Evolutionary conservation across 2,329 filamentous ascomycete genomes (phyloP).

Genomic region (Anisogramma anomala): DNA sequence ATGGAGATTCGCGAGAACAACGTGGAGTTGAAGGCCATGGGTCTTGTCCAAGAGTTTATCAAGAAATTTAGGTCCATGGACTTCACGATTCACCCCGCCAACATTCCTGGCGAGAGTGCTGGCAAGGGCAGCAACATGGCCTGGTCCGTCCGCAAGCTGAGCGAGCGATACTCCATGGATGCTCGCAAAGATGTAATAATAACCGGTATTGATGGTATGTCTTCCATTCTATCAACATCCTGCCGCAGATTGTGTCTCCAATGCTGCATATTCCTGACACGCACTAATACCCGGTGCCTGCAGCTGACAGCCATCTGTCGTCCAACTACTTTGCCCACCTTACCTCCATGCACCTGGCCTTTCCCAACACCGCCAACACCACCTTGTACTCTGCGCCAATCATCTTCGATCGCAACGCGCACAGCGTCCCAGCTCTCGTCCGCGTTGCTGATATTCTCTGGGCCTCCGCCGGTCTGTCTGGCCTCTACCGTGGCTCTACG

Average conservation of each 20-base stretch:
- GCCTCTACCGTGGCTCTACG: constrained; percentile 50
- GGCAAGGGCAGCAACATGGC: constrained; percentile 66
- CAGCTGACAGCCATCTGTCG: constrained; percentile 61
- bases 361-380: constrained; percentile 47
- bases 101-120: constrained; percentile 55
- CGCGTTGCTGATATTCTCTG: constrained; percentile 62
- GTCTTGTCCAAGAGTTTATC: constrained; percentile 49
- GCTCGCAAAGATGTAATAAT: constrained; percentile 51
- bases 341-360: constrained; percentile 48
- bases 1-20: constrained; percentile 60
- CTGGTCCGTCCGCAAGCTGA: constrained; percentile 57
- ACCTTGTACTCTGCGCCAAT: constrained; percentile 60
- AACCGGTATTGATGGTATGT: constrained; percentile 62
- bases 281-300: constrained; percentile 20
- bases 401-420: constrained; percentile 63
- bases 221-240: background rate
- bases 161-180: constrained; percentile 44
- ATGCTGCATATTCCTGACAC: constrained; percentile 15
- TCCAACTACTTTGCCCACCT: constrained; percentile 56
- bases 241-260: constrained; percentile 2
- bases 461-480: constrained; percentile 59
- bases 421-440: constrained; percentile 54
- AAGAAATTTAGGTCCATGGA: constrained; percentile 56
- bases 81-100: constrained; percentile 54
- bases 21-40: constrained; percentile 48